Evolutionary conservation across 306 rosid genomes (phyloP).

Genomic region (Pterocarpus macrocarpus): DNA sequence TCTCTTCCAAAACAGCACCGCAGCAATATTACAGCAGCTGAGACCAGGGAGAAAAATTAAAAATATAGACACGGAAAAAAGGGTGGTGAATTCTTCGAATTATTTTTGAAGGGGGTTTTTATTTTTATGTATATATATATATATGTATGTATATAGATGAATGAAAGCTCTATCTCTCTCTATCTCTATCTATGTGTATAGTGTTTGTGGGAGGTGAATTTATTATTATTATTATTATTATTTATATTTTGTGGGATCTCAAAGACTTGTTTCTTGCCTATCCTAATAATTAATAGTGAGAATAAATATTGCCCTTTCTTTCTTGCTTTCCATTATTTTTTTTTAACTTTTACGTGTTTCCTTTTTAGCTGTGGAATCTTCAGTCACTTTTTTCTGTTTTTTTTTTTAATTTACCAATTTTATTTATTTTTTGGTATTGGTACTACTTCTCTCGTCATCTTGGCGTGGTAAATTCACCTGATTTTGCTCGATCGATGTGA

Average conservation of each 20-base stretch:
- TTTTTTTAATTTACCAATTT: no score
- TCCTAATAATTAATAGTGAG: slow-evolving; percentile 27
- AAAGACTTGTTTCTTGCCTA: slow-evolving; percentile 42
- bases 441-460: neutral
- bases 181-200: neutral
- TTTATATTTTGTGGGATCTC: slow-evolving; percentile 64
- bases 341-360: slow-evolving; percentile 39
- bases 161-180: slow-evolving; percentile 42
- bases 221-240: slow-evolving; percentile 46
- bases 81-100: slow-evolving; percentile 74
- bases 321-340: slow-evolving; percentile 21
- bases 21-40: slow-evolving; percentile 72
- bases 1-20: slow-evolving; percentile 41
- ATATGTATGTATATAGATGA: slow-evolving; percentile 40
- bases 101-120: slow-evolving; percentile 55
- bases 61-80: slow-evolving; percentile 48
- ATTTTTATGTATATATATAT: slow-evolving; percentile 45
- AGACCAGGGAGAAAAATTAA: slow-evolving; percentile 45
- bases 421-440: slow-evolving; percentile 6
- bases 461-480: slow-evolving; percentile 50
- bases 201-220: slow-evolving; percentile 54
- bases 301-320: slow-evolving; percentile 38
- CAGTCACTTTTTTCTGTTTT: neutral
- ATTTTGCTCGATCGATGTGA: slow-evolving; percentile 45
- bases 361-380: slow-evolving; percentile 71